Percentiles rank a stretch among this genome's conserved stretches.
Evolutionary conservation across 495 filamentous ascomycete genomes (phyloP).

Genomic region (Talaromyces nanjingensis): DNA sequence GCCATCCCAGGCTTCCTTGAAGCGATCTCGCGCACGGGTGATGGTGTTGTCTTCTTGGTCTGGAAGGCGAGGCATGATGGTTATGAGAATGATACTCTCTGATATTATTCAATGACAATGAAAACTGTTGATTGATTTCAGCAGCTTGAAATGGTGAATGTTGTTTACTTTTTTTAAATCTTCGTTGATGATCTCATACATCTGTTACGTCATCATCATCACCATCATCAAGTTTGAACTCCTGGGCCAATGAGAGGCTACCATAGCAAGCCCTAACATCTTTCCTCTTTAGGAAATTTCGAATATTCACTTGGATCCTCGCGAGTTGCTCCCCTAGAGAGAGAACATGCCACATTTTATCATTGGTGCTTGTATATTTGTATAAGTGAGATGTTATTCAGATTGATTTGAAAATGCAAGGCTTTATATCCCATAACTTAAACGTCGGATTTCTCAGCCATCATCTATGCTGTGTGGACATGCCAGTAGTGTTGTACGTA

Average conservation of each 20-base stretch:
- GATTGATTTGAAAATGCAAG: too few relatives aligned
- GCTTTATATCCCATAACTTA: too few relatives aligned
- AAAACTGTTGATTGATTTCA: too few relatives aligned
- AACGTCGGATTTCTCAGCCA: too few relatives aligned
- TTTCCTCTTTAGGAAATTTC: background rate
- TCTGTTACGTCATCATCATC: background rate
- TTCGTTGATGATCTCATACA: background rate
- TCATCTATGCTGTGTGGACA: too few relatives aligned
- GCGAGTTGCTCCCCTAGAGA: too few relatives aligned
- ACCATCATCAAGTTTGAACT: background rate
- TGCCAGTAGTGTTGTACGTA: too few relatives aligned
- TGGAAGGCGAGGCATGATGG: background rate
- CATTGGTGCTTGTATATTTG: too few relatives aligned
- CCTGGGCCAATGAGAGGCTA: background rate
- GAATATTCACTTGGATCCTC: background rate
- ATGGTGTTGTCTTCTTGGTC: background rate
- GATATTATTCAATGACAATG: background rate
- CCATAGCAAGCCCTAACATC: background rate
- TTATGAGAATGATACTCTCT: background rate
- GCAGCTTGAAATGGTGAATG: background rate
- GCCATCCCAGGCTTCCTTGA: conserved; percentile 36
- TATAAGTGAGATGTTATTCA: too few relatives aligned
- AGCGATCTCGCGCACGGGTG: conserved; percentile 10
- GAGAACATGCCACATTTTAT: too few relatives aligned
- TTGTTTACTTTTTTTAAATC: background rate